Evolutionary conservation across 2,329 filamentous ascomycete genomes (phyloP), one percentile per base, ranked within the genome.

Genomic region (Phoma herbarum): DNA sequence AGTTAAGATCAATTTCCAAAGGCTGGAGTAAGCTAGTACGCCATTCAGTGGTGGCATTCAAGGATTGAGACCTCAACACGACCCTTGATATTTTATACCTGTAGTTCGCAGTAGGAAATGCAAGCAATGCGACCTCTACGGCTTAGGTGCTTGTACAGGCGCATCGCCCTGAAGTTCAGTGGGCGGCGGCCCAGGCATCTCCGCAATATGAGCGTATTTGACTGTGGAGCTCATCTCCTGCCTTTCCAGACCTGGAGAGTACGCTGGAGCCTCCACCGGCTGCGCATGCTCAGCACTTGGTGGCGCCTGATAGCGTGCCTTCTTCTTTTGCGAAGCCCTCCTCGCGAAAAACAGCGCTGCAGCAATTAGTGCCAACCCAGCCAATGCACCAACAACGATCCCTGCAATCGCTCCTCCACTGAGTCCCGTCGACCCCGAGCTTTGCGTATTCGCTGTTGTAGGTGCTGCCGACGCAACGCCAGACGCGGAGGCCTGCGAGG

Each of bases 341-440:
- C 45, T n/a, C 6, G 45, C 44, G 9, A 55, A 44, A 11, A 49
- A 49, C 11, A 55, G 18, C 7, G 37, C 45, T n/a, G 52, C 52
- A 49, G 45, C 45, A 11, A 55, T 12, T 28, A 55, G 23, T 4
- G 31, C 53, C 12, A 56, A 14, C 14, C 53, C 53, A 1, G 31
- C 53, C 23, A 56, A 31, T 8, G 39, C 53, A 33, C 53, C 53
- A 39, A 56, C 28, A 3, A 49, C 52, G 9, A 55, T 44, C 9
- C 52, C 52, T 9, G 44, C 52, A 22, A 55, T 55, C 14, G 52
- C 45, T 28, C 52, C 52, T 37, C 52, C 52, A 25, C 52, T 29
- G 1, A 56, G 46, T 26, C 46, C 39, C 12, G 14, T 45, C 14
- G 53, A 50, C 0, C 39, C 41, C 18, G 46, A 31, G 14, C 14